These are phyloP conservation scores for Xerocomus spinulosus DNA, from an alignment of 768 basidiomycete species.

Conservation along the genomic window DNA sequence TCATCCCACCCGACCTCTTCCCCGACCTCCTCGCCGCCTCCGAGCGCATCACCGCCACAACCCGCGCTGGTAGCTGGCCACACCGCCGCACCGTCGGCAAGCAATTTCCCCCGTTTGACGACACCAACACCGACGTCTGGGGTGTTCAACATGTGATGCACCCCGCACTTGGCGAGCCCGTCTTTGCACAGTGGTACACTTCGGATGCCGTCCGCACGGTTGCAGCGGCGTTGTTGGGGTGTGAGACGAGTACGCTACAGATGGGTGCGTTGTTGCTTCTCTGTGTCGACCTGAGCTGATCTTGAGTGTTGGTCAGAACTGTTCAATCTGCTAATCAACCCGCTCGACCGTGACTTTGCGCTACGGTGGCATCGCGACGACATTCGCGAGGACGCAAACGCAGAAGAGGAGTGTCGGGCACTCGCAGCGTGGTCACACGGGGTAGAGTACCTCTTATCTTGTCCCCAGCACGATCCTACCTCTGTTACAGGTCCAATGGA, in stretches of 20 bases:
- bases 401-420: slow-evolving; percentile 56
- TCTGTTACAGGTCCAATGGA: slow-evolving; percentile 65
- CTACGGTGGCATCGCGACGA: slow-evolving; percentile 81
- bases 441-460: slow-evolving; percentile 35
- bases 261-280: slow-evolving; percentile 49
- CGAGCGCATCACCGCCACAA: slow-evolving; percentile 46
- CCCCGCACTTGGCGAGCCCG: slow-evolving; percentile 56
- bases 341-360: slow-evolving; percentile 57
- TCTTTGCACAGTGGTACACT: slow-evolving; percentile 67
- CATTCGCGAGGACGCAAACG: slow-evolving; percentile 51
- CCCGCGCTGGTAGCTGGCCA: slow-evolving; percentile 59
- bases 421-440: slow-evolving; percentile 61
- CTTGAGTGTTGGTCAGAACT: slow-evolving; percentile 51
- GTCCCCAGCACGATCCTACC: not conserved
- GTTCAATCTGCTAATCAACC: slow-evolving; percentile 75
- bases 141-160: slow-evolving; percentile 84
- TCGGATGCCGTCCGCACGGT: slow-evolving; percentile 43
- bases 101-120: slow-evolving; percentile 71
- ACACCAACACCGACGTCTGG: slow-evolving; percentile 63
- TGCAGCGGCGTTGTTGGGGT: slow-evolving; percentile 48
- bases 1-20: slow-evolving; percentile 42
- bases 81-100: slow-evolving; percentile 61
- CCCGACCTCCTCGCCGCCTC: too few species aligned
- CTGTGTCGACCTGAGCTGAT: too few species aligned
- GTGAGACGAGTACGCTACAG: slow-evolving; percentile 54